Percentiles rank a stretch among this genome's conserved stretches.
These are phyloP conservation scores for Phytophthora lateralis DNA, from an alignment of 352 stramenopile genomes.

Conservation along the genomic window DNA sequence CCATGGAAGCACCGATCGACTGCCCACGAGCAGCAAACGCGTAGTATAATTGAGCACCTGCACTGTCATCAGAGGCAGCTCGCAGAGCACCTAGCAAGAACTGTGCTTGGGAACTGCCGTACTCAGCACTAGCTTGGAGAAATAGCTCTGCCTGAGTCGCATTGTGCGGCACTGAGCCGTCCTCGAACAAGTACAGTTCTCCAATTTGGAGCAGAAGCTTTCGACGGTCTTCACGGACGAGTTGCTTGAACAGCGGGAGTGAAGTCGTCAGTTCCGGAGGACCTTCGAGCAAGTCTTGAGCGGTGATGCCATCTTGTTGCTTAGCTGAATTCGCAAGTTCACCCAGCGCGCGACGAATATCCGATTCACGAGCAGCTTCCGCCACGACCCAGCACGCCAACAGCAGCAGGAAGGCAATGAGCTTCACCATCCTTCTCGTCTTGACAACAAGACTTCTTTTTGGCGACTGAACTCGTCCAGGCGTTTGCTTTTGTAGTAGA, in stretches of 20 bases:
- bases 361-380: slow-evolving; percentile 14
- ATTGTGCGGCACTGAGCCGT: slow-evolving; percentile 19
- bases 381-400: slow-evolving; percentile 9
- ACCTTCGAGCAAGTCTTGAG: slow-evolving; percentile 25
- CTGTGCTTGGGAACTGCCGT: slow-evolving; percentile 43
- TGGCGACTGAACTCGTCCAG: slow-evolving; percentile 22
- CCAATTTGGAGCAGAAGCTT: slow-evolving; percentile 44
- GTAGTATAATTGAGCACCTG: slow-evolving; percentile 49
- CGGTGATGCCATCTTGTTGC: slow-evolving; percentile 2
- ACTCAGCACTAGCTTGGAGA: slow-evolving; percentile 45
- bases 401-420: slow-evolving; percentile 14
- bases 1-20: slow-evolving; percentile 54
- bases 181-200: slow-evolving; percentile 41
- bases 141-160: slow-evolving; percentile 34
- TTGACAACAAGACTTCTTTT: slow-evolving; percentile 7
- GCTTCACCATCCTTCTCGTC: slow-evolving; percentile 21
- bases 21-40: slow-evolving; percentile 59
- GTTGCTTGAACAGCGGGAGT: slow-evolving; percentile 30
- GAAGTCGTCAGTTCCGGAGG: slow-evolving; percentile 19
- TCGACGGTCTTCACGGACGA: slow-evolving; percentile 24
- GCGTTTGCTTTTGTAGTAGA: slow-evolving; percentile 18
- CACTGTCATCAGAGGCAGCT: slow-evolving; percentile 16
- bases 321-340: slow-evolving; percentile 16
- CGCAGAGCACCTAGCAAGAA: slow-evolving; percentile 49
- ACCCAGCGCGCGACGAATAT: slow-evolving; percentile 20